A percentile compares a stretch with the other conserved stretches of the same genome.
Evolutionary conservation across 352 stramenopile genomes (phyloP).

Genomic region (Phytophthora sp.): DNA sequence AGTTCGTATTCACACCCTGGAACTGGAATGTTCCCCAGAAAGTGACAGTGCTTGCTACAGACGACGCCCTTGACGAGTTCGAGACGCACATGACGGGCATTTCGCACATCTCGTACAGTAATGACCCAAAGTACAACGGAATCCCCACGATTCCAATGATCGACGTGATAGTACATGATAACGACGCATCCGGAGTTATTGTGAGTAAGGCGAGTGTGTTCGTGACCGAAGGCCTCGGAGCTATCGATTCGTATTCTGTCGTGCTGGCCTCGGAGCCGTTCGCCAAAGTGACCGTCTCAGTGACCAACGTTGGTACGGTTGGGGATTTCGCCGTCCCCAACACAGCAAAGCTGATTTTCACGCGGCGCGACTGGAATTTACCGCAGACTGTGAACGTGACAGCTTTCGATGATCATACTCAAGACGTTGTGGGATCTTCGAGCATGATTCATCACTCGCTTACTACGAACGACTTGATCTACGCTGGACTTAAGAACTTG

Average conservation of each 20-base stretch:
- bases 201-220: constrained; percentile 48
- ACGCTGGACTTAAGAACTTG: constrained; percentile 51
- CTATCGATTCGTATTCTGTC: constrained; percentile 55
- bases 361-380: constrained; percentile 76
- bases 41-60: constrained; percentile 60
- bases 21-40: constrained; percentile 72
- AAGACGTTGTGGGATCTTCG: constrained; percentile 53
- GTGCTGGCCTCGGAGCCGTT: constrained; percentile 71
- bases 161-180: constrained; percentile 62
- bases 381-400: constrained; percentile 55
- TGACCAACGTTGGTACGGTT: constrained; percentile 56
- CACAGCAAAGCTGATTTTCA: constrained; percentile 56
- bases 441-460: constrained; percentile 63
- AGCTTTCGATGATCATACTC: constrained; percentile 66
- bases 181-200: constrained; percentile 62
- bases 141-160: constrained; percentile 63
- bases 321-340: constrained; percentile 49
- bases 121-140: constrained; percentile 71
- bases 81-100: constrained; percentile 71
- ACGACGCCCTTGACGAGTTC: constrained; percentile 73
- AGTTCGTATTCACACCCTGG: constrained; percentile 64
- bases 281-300: constrained; percentile 57
- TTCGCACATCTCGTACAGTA: constrained; percentile 70
- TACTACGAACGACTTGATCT: constrained; percentile 72
- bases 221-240: constrained; percentile 53